A percentile compares a stretch with the other conserved stretches of the same genome.
Conservation (phyloP, 2,329 filamentous ascomycete species). For the Diaporthe vexans region DNA sequence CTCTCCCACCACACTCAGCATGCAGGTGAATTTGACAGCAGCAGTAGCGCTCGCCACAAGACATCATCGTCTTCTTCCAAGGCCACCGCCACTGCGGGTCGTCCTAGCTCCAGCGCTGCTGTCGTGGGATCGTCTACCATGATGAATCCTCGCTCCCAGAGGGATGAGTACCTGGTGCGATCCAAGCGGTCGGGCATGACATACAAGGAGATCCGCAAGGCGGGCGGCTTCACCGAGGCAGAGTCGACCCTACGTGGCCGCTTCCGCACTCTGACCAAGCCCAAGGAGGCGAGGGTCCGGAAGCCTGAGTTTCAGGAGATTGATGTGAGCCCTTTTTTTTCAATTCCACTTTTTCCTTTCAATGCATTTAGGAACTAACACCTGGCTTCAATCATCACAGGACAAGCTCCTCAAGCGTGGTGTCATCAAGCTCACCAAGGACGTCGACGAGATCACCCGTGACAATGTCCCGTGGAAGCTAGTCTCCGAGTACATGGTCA, state of each 20-base stretch:
- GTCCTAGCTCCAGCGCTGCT: background rate
- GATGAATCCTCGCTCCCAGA: conserved; percentile 47
- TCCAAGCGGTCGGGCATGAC: conserved; percentile 69
- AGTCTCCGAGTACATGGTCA: conserved; percentile 66
- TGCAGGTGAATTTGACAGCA: background rate
- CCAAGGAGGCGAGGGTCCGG: conserved; percentile 71
- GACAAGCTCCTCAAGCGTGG: conserved; percentile 60
- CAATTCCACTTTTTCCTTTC: background rate
- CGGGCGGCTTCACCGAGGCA: conserved; percentile 71
- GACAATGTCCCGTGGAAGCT: conserved; percentile 69
- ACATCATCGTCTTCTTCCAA: background rate
- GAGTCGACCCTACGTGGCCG: conserved; percentile 81
- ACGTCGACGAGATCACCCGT: conserved; percentile 46
- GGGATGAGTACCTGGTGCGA: conserved; percentile 67
- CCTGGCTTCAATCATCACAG: conserved; percentile 48
- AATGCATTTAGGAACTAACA: background rate
- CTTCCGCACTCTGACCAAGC: conserved; percentile 75
- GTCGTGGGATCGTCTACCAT: background rate
- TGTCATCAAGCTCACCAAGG: conserved; percentile 54
- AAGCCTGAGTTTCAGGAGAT: conserved; percentile 73
- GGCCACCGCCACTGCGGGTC: background rate
- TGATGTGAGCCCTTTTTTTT: conserved; percentile 68
- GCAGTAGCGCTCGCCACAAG: background rate
- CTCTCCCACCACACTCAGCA: background rate
- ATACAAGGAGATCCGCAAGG: conserved; percentile 73